These are phyloP conservation scores for Amanita thiersii DNA, from an alignment of 768 basidiomycete species.

Conservation along the genomic window DNA sequence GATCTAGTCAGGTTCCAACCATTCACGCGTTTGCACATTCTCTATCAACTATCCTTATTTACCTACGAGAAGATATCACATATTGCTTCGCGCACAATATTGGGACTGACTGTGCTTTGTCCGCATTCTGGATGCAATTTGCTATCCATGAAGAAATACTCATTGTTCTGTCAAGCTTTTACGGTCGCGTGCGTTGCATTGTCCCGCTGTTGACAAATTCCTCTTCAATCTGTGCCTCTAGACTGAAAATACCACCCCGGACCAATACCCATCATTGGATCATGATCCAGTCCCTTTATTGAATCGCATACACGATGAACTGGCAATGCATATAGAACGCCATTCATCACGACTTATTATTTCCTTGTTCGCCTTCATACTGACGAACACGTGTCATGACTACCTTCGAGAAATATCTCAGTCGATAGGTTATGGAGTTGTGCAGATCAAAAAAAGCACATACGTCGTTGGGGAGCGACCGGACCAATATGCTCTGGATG, in stretches of 20 bases:
- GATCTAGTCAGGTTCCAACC: conserved; percentile 40
- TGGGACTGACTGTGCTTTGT: conserved; percentile 13
- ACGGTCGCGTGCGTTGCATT: conserved; percentile 41
- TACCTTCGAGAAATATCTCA: conserved; percentile 52
- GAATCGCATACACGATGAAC: conserved; percentile 50
- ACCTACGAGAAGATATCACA: conserved; percentile 39
- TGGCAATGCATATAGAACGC: conserved; percentile 44
- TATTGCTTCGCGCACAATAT: conserved; percentile 27
- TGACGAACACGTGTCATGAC: conserved; percentile 53
- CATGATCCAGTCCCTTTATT: conserved; percentile 42
- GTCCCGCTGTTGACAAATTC: conserved; percentile 3
- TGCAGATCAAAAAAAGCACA: conserved; percentile 18
- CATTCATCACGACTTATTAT: conserved; percentile 39
- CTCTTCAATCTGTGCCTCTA: conserved; percentile 12
- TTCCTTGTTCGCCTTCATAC: conserved; percentile 59
- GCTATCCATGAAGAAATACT: conserved; percentile 40
- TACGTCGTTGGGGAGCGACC: conserved; percentile 17
- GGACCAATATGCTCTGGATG: conserved; percentile 24
- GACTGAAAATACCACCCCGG: conserved; percentile 24
- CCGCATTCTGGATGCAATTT: conserved; percentile 43
- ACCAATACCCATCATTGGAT: conserved; percentile 35
- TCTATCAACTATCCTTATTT: conserved; percentile 44
- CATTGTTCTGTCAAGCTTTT: conserved; percentile 47
- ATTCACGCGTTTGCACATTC: conserved; percentile 63
- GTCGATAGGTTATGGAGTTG: conserved; percentile 47